Evolutionary conservation across 352 stramenopile species (phyloP).

Genomic region (Phytophthora uliginosa): DNA sequence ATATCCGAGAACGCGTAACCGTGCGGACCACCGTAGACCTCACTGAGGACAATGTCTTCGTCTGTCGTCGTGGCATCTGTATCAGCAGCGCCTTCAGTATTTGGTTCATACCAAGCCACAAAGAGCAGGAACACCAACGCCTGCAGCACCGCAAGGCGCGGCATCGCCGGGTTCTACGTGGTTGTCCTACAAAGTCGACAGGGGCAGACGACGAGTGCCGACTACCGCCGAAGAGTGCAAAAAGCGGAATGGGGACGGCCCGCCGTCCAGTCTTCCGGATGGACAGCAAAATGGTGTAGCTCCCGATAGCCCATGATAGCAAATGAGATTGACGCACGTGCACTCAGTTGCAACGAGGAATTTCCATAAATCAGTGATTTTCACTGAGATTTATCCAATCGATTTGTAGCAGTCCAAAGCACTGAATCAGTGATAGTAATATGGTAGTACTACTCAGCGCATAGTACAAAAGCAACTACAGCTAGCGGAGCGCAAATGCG

Average conservation of each 20-base stretch:
- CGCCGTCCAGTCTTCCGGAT: background rate
- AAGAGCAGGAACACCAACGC: constrained; percentile 4
- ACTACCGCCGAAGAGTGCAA: background rate
- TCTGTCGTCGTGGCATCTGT: background rate
- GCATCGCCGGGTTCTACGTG: constrained; percentile 15
- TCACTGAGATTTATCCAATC: too few species aligned
- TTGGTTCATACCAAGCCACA: background rate
- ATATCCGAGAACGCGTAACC: constrained; percentile 37
- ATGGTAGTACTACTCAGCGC: too few species aligned
- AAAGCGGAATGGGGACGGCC: background rate
- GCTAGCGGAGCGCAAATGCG: too few species aligned
- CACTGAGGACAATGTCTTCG: constrained; percentile 28
- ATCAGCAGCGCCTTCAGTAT: background rate
- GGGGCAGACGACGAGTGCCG: background rate
- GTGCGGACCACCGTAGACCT: constrained; percentile 18
- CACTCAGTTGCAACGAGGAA: too few species aligned
- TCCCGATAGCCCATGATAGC: too few species aligned
- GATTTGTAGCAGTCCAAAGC: too few species aligned
- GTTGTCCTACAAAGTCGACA: background rate
- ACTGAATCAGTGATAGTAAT: too few species aligned
- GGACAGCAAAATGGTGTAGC: background rate
- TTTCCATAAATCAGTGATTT: too few species aligned
- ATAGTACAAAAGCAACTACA: too few species aligned
- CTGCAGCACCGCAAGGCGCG: constrained; percentile 6
- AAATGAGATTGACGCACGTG: constrained; percentile 1